Evolutionary conservation across 331 rosid genomes (phyloP).

Genomic region (Prunus yedoensis): DNA sequence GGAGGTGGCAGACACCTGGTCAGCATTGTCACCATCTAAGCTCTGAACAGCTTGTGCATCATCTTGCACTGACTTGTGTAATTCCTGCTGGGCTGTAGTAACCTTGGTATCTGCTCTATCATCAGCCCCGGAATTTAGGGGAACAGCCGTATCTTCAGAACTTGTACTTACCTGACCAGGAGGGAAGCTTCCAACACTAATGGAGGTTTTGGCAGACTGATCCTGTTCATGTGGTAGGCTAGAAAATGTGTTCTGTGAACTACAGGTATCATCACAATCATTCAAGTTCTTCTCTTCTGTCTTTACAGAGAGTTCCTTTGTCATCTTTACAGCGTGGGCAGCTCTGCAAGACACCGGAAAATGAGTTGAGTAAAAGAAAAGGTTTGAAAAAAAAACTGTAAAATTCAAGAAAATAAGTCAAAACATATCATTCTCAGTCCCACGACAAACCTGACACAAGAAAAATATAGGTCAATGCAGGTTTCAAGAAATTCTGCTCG

Average conservation of each 20-base stretch:
- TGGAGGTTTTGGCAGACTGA: conserved; percentile 80
- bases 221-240: conserved; percentile 88
- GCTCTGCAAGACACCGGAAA: conserved; percentile 64
- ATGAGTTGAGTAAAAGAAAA: conserved; percentile 24
- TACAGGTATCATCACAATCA: conserved; percentile 78
- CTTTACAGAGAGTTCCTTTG: conserved; percentile 83
- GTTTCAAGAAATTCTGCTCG: conserved; percentile 94
- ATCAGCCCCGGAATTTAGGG: conserved; percentile 38
- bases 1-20: conserved; percentile 68
- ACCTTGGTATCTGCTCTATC: conserved; percentile 45
- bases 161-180: conserved; percentile 84
- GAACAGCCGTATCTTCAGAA: conserved; percentile 70
- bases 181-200: conserved; percentile 94
- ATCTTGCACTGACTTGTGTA: conserved; percentile 44
- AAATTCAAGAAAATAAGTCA: conserved; percentile 8
- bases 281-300: conserved; percentile 72
- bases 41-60: conserved; percentile 55
- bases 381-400: not conserved
- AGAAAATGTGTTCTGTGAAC: conserved; percentile 88
- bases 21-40: conserved; percentile 63
- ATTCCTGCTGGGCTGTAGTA: conserved; percentile 38
- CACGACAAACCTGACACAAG: conserved; percentile 87
- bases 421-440: not conserved
- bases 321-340: conserved; percentile 90
- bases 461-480: conserved; percentile 92